Evolutionary conservation across 306 rosid genomes (phyloP).

Genomic region (Cyamopsis tetragonoloba): DNA sequence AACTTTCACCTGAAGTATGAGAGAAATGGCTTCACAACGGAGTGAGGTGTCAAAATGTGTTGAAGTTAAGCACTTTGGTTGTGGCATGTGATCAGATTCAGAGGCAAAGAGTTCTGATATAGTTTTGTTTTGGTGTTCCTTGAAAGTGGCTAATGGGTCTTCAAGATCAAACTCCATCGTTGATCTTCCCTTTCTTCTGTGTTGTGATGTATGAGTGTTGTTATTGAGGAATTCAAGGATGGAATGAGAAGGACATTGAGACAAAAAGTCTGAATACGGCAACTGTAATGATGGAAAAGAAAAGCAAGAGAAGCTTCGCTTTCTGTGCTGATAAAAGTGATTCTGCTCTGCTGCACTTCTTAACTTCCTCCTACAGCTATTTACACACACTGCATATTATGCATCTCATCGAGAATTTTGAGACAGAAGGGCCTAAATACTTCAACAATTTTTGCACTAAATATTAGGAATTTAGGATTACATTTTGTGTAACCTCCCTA

Average conservation of each 20-base stretch:
- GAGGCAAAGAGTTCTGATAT: constrained; percentile 53
- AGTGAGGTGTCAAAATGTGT: constrained; percentile 28
- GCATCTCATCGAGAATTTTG: constrained; percentile 17
- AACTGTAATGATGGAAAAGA: constrained; percentile 45
- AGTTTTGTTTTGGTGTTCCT: constrained; percentile 32
- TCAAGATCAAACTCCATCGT: constrained; percentile 68
- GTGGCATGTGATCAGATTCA: constrained; percentile 58
- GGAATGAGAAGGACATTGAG: constrained; percentile 15
- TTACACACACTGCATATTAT: constrained; percentile 24
- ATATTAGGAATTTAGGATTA: background rate
- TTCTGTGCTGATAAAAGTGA: constrained; percentile 48
- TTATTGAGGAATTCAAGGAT: constrained; percentile 32
- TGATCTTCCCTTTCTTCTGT: constrained; percentile 17
- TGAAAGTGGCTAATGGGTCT: constrained; percentile 46
- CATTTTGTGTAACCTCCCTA: constrained; percentile 4
- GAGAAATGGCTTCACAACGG: constrained; percentile 49
- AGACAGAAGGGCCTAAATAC: constrained; percentile 15
- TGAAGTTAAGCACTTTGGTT: constrained; percentile 25
- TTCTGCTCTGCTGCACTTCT: constrained; percentile 28
- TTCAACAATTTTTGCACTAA: background rate
- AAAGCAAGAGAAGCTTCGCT: constrained; percentile 63
- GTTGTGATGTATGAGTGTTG: constrained; percentile 11
- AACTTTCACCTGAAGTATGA: constrained; percentile 50
- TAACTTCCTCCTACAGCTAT: constrained; percentile 11
- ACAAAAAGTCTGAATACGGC: constrained; percentile 37